phyloP scores from a whole-genome alignment of 148 eudicot genomes.

The Euryodendron excelsum region DNA sequence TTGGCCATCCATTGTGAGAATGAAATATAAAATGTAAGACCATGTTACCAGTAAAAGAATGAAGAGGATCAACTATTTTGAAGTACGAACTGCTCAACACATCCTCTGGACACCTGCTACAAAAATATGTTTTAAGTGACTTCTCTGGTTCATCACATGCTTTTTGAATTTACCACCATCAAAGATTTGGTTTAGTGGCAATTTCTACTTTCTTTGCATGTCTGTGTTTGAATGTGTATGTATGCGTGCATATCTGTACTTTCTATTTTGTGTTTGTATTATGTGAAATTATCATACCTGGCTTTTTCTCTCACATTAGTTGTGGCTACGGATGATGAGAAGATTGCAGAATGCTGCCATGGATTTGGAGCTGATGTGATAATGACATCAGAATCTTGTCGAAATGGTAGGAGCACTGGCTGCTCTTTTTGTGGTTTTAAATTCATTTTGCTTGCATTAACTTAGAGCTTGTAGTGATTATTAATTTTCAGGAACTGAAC shows the following conservation, averaged over 20 bases:
- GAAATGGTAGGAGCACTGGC: slow-evolving; percentile 50
- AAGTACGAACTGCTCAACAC: background rate
- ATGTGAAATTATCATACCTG: background rate
- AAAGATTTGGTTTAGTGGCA: background rate
- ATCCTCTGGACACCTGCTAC: background rate
- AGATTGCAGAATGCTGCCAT: slow-evolving; percentile 85
- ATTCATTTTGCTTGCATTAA: too few species aligned
- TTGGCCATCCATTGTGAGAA: background rate
- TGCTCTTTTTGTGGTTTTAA: background rate
- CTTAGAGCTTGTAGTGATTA: too few species aligned
- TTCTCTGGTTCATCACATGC: background rate
- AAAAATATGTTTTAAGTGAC: background rate
- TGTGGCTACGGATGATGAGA: slow-evolving; percentile 96
- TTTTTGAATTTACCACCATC: background rate
- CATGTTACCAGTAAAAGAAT: background rate
- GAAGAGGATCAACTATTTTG: background rate
- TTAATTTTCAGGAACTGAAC: slow-evolving; percentile 40
- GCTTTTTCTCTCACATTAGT: slow-evolving; percentile 33
- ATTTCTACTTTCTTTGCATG: background rate
- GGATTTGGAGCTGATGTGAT: slow-evolving; percentile 95
- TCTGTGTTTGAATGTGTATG: background rate
- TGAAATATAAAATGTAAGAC: background rate
- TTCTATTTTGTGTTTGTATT: background rate
- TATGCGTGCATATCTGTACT: background rate
- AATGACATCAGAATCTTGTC: slow-evolving; percentile 91